Evolutionary conservation across 2,329 filamentous ascomycete genomes (phyloP).

Genomic region (Berkeleyomyces basicola): DNA sequence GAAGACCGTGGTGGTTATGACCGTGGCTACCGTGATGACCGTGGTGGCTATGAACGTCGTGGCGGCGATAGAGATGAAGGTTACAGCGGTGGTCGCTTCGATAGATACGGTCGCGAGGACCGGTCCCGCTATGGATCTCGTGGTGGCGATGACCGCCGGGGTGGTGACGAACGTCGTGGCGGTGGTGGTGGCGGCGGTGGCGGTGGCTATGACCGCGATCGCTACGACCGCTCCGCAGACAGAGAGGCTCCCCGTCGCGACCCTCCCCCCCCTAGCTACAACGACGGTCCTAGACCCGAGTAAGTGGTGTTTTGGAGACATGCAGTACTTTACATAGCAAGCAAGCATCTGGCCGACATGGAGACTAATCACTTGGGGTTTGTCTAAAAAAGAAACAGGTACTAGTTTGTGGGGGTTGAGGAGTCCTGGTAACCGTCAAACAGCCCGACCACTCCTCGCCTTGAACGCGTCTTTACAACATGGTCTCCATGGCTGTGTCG

Average conservation of each 20-base stretch:
- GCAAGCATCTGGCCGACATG: not conserved
- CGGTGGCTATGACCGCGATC: conserved; percentile 31
- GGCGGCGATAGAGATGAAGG: conserved; percentile 26
- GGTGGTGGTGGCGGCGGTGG: conserved; percentile 18
- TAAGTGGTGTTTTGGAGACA: conserved; percentile 15
- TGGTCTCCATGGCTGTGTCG: not conserved
- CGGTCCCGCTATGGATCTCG: conserved; percentile 22
- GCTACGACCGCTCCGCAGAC: conserved; percentile 31
- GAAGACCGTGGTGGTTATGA: conserved; percentile 34
- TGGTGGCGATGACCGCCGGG: conserved; percentile 19
- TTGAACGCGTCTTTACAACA: not conserved
- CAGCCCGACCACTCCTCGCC: not conserved
- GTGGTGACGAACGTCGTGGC: conserved; percentile 25
- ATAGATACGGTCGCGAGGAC: conserved; percentile 20
- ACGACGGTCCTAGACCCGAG: conserved; percentile 27
- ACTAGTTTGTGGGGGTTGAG: not conserved
- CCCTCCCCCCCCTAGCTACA: conserved; percentile 24
- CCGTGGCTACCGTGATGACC: conserved; percentile 20
- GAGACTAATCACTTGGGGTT: conserved; percentile 11
- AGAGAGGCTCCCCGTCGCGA: conserved; percentile 27
- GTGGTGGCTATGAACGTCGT: conserved; percentile 37
- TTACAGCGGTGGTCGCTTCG: conserved; percentile 21
- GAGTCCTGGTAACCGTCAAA: not conserved
- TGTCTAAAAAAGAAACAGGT: conserved; percentile 8
- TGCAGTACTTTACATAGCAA: conserved; percentile 5